phyloP scores from a whole-genome alignment of 2,329 filamentous ascomycete genomes.

The Colletotrichum higginsianum region DNA sequence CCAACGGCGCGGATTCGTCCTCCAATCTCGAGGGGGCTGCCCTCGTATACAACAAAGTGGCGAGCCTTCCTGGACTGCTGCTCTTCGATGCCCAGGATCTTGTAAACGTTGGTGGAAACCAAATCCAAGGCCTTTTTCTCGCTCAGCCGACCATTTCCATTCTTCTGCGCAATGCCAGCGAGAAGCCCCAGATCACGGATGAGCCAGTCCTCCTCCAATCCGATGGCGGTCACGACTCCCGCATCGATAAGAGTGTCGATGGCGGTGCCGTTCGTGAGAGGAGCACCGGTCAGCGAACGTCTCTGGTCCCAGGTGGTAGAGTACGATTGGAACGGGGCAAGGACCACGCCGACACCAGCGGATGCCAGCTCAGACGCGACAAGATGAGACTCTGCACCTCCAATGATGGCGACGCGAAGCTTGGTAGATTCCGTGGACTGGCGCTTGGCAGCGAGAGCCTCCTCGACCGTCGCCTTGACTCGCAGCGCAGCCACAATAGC shows the following conservation, averaged over 20 bases:
- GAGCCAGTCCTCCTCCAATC: conserved; percentile 74
- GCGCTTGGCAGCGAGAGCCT: conserved; percentile 48
- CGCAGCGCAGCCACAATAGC: conserved; percentile 72
- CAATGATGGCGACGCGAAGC: conserved; percentile 71
- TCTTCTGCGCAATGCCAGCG: conserved; percentile 72
- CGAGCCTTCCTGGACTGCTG: conserved; percentile 45
- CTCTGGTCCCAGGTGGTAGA: conserved; percentile 72
- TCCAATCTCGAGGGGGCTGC: conserved; percentile 73
- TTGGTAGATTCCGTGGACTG: conserved; percentile 43
- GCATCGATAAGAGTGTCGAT: conserved; percentile 71
- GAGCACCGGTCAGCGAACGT: conserved; percentile 74
- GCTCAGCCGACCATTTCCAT: conserved; percentile 68
- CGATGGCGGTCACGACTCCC: conserved; percentile 71
- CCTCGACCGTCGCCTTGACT: conserved; percentile 71
- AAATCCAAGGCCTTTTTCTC: conserved; percentile 70
- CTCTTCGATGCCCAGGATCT: conserved; percentile 66
- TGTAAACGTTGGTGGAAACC: conserved; percentile 70
- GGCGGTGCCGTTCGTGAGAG: conserved; percentile 75
- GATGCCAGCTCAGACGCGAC: conserved; percentile 71
- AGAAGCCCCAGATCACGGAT: conserved; percentile 72
- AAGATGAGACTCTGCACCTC: conserved; percentile 75
- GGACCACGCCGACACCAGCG: conserved; percentile 71
- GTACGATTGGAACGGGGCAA: conserved; percentile 72
- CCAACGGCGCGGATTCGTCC: conserved; percentile 69
- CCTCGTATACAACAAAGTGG: conserved; percentile 76